A percentile compares a stretch with the other conserved stretches of the same genome.
Conservation (phyloP, 2,329 filamentous ascomycete species). For the Fusarium verticillioides region DNA sequence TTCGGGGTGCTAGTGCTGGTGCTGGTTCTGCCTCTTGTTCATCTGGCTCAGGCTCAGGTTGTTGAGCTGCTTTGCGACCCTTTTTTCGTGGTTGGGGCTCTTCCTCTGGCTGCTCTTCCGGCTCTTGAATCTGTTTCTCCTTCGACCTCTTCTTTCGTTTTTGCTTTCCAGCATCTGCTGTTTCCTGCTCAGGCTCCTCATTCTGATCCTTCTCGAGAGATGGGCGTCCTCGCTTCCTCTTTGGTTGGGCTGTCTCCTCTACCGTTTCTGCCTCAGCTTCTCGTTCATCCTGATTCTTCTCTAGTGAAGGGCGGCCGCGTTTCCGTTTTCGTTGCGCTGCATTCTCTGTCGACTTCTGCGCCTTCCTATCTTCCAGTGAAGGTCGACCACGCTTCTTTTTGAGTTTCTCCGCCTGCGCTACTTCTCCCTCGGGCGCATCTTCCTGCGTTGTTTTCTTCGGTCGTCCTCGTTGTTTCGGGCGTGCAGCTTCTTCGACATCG, state of each 20-base stretch:
- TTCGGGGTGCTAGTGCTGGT: conserved; percentile 12
- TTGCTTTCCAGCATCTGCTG: conserved; percentile 26
- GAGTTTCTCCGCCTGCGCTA: conserved; percentile 20
- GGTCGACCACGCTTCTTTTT: conserved; percentile 47
- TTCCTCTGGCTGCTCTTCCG: conserved; percentile 20
- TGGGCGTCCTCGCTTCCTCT: conserved; percentile 52
- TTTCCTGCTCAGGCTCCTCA: neutral
- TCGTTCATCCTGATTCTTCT: conserved; percentile 16
- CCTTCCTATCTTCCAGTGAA: conserved; percentile 32
- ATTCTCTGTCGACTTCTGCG: conserved; percentile 16
- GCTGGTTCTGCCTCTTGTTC: neutral
- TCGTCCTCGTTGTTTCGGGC: conserved; percentile 37
- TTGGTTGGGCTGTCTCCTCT: conserved; percentile 42
- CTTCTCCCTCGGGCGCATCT: conserved; percentile 10
- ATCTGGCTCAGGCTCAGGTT: conserved; percentile 21
- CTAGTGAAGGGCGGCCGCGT: conserved; percentile 50
- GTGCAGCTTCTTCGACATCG: conserved; percentile 42
- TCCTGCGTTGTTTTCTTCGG: conserved; percentile 16
- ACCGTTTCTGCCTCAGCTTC: neutral
- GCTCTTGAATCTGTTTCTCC: conserved; percentile 7
- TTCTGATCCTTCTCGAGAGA: conserved; percentile 39
- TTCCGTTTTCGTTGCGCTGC: conserved; percentile 48
- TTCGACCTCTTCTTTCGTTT: conserved; percentile 27
- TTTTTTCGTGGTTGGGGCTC: conserved; percentile 25
- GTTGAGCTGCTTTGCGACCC: conserved; percentile 12